Evolutionary conservation across 371 early-diverging fungal species (phyloP), one percentile per base, ranked within the genome.

Genomic region (Saksenaea oblongispora): DNA sequence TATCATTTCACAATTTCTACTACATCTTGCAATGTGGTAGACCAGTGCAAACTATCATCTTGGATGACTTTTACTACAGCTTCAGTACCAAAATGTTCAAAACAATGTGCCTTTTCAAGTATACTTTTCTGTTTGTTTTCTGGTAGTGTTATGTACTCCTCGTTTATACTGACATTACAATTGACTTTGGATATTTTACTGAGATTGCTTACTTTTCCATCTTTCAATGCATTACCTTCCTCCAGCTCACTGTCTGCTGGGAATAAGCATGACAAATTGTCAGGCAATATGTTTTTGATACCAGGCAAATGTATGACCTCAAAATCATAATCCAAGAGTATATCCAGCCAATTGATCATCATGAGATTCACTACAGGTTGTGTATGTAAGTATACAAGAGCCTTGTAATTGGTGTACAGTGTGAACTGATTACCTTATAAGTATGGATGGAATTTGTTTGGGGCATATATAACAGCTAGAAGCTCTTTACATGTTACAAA

Each of bases 381-480:
- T 14, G 65, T 59, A 11, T 66, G 62, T 0, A 71, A 37, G 56
- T 65, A 72, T 0, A 34, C 34, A 0, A 73, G 47, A 18, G 67
- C 67, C 0, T 60, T 31, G 53, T 18, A 15, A 17, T 51, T 22
- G 18, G 11, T 31, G 7, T 31, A 31, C 7, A 31, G 31, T 1
- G 58, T 68, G 59, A 78, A 71, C 14, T 28, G 13, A 37, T 24
- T 18, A 9, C 70, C 73, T 66, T 65, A 78, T 0, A 79, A 11
- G 24, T 68, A 79, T n/a, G 62, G 60, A 34, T 73, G 73, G 44
- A 74, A 72, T 24, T 69, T 62, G 9, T 62, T 59, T 0, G 76
- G 35, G 0, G 70, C 66, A 56, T 67, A 78, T 0, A 70, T 17
- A 1, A 70, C 39, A 26, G 66, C 66, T 0, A 64, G 37, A 9